Evolutionary conservation across 2,329 filamentous ascomycete species (phyloP), one percentile per base, ranked within the genome.

Genomic region (Bipolaris gigantea): DNA sequence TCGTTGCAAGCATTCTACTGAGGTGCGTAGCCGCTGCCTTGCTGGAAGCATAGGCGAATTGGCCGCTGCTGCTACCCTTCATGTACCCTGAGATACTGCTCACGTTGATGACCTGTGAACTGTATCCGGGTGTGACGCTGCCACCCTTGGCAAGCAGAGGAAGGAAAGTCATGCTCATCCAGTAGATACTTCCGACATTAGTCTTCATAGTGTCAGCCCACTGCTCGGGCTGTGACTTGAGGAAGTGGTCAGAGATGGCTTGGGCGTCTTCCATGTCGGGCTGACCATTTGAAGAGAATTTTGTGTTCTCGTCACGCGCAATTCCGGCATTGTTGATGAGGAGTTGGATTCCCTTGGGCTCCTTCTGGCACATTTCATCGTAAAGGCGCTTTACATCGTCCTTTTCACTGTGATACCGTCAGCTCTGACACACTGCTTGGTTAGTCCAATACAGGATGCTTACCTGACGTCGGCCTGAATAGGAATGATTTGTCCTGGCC

Each of bases 271-370:
- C 75, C 68, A 78, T 76, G 50, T 83, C 77, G 3, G 80, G 81
- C 55, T 79, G 69, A n/a, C 77, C 77, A n/a, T 71, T 73, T 15
- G 71, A 69, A 43, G 76, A 79, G 62, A 78, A 82, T 47, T 77
- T 78, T 2, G 81, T 84, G 46, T 75, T 74, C 39, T 81, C 76
- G 58, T 84, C 82, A 30, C 75, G 73, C 13, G 81, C 80, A 50
- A 83, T 76, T 1, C 81, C 80, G 8, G 80, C 80, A 49, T 82
- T 82, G 65, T 82, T 83, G 18, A 83, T 79, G 6, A 83, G 73
- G 41, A 85, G 64, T 51, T 84, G 80, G 27, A 85, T 79, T 4
- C 81, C 81, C 7, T 79, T 76, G 1, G 78, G 71, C 61, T 84
- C 82, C 54, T 79, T 78, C 53, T 72, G 55, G 44, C 66, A 64